Conservation (phyloP, 768 basidiomycete genomes). For the Collybiopsis confluens region DNA sequence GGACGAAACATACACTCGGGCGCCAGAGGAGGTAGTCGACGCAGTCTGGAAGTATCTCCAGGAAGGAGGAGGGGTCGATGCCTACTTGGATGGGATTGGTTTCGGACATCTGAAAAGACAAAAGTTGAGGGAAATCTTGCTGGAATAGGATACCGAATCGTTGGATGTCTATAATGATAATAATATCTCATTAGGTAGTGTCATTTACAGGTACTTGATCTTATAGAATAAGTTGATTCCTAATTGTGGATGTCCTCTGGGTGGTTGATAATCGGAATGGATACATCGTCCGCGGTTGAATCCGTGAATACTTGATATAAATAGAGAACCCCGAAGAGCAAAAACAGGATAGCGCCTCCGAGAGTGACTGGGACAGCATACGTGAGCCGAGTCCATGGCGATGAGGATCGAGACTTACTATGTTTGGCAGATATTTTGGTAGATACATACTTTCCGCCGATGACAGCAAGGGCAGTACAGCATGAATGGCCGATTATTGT, state of each 20-base stretch:
- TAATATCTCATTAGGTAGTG: not conserved
- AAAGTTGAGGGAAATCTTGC: constrained; percentile 10
- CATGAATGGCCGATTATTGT: constrained; percentile 85
- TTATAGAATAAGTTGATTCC: not conserved
- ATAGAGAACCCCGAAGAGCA: constrained; percentile 80
- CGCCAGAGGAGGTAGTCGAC: constrained; percentile 13
- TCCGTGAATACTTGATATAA: constrained; percentile 55
- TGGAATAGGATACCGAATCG: not conserved
- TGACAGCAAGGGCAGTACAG: constrained; percentile 86
- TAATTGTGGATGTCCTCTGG: not conserved
- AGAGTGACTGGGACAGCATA: constrained; percentile 59
- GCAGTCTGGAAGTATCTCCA: constrained; percentile 16
- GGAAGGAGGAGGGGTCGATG: constrained; percentile 14
- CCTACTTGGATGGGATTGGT: constrained; percentile 14
- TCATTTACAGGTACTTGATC: not conserved
- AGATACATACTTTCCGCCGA: constrained; percentile 90
- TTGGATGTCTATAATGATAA: not conserved
- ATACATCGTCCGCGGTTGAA: constrained; percentile 7
- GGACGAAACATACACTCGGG: constrained; percentile 13
- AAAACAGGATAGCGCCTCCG: constrained; percentile 76
- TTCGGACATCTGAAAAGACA: constrained; percentile 13
- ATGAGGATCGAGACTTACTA: constrained; percentile 47
- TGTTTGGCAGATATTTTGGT: constrained; percentile 95
- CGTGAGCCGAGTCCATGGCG: not conserved
- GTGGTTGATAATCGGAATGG: constrained; percentile 8